Evolutionary conservation across 1,284 basidiomycete species (phyloP).

Genomic region (Somion occarium): DNA sequence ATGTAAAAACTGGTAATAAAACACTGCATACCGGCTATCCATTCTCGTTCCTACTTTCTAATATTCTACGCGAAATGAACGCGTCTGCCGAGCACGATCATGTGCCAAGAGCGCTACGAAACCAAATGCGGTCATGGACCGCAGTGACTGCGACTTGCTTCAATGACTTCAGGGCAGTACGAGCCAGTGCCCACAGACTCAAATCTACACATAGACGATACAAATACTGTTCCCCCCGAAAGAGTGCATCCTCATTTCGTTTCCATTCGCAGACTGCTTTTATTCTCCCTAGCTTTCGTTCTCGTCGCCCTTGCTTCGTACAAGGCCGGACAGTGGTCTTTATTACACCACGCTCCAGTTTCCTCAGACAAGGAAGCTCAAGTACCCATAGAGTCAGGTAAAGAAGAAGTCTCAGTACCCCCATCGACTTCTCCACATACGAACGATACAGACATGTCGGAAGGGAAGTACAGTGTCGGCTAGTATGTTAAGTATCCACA

Average conservation of each 20-base stretch:
- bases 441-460: conserved; percentile 24
- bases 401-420: conserved; percentile 14
- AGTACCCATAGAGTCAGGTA: conserved; percentile 11
- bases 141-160: neutral
- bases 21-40: too few species aligned
- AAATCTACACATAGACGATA: conserved; percentile 10
- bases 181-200: conserved; percentile 25
- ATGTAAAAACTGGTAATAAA: too few species aligned
- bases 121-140: neutral
- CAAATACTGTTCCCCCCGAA: conserved; percentile 8
- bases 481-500: conserved; percentile 52
- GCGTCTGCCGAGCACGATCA: neutral
- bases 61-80: neutral
- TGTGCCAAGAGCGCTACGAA: neutral
- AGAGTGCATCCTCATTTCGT: conserved; percentile 10
- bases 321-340: conserved; percentile 42
- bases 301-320: conserved; percentile 37
- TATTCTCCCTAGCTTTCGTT: conserved; percentile 31
- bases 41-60: too few species aligned
- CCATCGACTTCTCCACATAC: too few species aligned
- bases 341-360: conserved; percentile 15
- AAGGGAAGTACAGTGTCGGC: conserved; percentile 70
- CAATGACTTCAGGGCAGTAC: conserved; percentile 18
- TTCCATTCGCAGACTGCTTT: conserved; percentile 17
- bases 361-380: conserved; percentile 14